Evolutionary conservation across 805 yeast genomes (phyloP).

Genomic region (Lachancea dasiensis): DNA sequence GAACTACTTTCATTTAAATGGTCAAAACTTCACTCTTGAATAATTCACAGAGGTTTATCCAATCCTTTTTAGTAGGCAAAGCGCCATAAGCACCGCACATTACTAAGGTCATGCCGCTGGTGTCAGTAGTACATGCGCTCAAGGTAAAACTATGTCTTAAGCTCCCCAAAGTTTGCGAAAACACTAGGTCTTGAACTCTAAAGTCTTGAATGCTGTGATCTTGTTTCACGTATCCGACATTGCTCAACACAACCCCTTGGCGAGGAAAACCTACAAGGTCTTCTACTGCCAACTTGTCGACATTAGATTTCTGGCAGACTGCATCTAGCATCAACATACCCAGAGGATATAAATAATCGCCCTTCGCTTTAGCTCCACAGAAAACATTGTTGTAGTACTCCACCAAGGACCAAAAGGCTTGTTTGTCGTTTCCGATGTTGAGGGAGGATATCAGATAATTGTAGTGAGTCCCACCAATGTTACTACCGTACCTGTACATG

Average conservation of each 20-base stretch:
- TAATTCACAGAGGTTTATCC: slow-evolving; percentile 9
- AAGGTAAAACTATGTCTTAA: slow-evolving; percentile 19
- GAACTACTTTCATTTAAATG: not conserved
- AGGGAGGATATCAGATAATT: slow-evolving; percentile 20
- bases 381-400: slow-evolving; percentile 16
- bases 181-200: slow-evolving; percentile 16
- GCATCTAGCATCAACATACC: slow-evolving; percentile 21
- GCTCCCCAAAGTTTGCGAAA: slow-evolving; percentile 21
- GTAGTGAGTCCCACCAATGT: slow-evolving; percentile 25
- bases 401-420: slow-evolving; percentile 19
- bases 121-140: slow-evolving; percentile 17
- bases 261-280: slow-evolving; percentile 16
- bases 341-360: slow-evolving; percentile 17
- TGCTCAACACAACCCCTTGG: slow-evolving; percentile 25
- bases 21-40: slow-evolving; percentile 6
- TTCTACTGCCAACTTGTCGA: slow-evolving; percentile 17
- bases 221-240: slow-evolving; percentile 18
- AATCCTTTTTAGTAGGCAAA: slow-evolving; percentile 8
- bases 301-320: slow-evolving; percentile 15
- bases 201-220: slow-evolving; percentile 2
- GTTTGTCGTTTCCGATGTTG: slow-evolving; percentile 8
- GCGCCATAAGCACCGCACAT: slow-evolving; percentile 17
- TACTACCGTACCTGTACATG: slow-evolving; percentile 21
- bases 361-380: slow-evolving; percentile 11
- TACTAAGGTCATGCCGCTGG: slow-evolving; percentile 21